phyloP scores from a whole-genome alignment of 805 yeast species.

The Saccharomycopsis babjevae region DNA sequence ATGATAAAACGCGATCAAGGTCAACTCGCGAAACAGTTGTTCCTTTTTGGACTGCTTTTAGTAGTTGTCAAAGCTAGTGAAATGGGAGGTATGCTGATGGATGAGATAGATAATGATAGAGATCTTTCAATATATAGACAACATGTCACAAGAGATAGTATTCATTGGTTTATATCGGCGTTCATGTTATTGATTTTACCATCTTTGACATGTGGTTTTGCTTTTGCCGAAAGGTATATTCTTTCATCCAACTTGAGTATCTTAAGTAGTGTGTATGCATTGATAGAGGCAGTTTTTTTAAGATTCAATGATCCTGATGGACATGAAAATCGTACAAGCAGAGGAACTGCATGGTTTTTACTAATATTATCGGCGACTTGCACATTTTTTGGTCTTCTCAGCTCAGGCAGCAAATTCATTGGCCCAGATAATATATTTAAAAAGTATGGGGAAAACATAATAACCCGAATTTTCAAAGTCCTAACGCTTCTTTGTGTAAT shows the following conservation, averaged over 20 bases:
- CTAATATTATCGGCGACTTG: conserved; percentile 36
- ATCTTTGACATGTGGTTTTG: conserved; percentile 42
- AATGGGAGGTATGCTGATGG: conserved; percentile 7
- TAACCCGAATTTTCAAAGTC: conserved; percentile 31
- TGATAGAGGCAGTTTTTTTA: conserved; percentile 46
- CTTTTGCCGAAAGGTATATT: conserved; percentile 42
- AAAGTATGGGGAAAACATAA: conserved; percentile 28
- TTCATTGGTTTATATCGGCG: conserved; percentile 56
- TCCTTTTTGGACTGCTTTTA: neutral
- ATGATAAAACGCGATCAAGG: neutral
- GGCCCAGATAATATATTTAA: conserved; percentile 28
- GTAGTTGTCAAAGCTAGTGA: neutral
- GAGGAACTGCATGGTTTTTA: conserved; percentile 60
- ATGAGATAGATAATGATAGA: conserved; percentile 2
- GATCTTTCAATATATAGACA: conserved; percentile 15
- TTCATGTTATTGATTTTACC: conserved; percentile 42
- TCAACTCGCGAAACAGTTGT: neutral
- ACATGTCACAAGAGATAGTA: conserved; percentile 42
- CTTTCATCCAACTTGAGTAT: conserved; percentile 38
- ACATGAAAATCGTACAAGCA: conserved; percentile 56
- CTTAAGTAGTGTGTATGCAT: conserved; percentile 38
- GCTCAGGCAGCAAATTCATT: conserved; percentile 41
- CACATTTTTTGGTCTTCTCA: conserved; percentile 43
- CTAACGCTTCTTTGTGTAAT: conserved; percentile 38
- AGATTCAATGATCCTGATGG: conserved; percentile 56